phyloP scores from a whole-genome alignment of 352 stramenopile genomes.

The Pythium sukuiense region DNA sequence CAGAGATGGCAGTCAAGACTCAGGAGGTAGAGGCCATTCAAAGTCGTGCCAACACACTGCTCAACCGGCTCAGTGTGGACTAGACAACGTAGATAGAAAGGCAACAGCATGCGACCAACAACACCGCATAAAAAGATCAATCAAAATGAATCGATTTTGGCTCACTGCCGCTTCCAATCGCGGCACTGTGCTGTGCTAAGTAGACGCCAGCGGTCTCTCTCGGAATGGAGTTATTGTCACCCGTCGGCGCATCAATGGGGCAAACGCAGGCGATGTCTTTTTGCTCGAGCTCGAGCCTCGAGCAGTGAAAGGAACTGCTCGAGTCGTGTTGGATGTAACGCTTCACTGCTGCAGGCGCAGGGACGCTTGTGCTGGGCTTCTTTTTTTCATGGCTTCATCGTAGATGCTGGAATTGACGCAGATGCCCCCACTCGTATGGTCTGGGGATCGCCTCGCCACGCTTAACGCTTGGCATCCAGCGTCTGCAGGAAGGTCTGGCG shows the following conservation, averaged over 20 bases:
- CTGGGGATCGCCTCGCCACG: not conserved
- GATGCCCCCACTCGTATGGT: not conserved
- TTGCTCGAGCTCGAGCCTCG: not conserved
- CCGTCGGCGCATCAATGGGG: not conserved
- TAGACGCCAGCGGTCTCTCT: not conserved
- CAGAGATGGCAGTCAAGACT: constrained; percentile 33
- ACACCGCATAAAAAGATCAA: not conserved
- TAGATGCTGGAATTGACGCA: too few relatives aligned
- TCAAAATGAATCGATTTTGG: constrained; percentile 5
- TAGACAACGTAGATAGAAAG: not conserved
- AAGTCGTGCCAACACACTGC: not conserved
- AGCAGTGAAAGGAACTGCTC: not conserved
- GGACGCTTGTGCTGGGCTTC: not conserved
- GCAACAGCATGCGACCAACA: not conserved
- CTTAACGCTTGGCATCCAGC: constrained; percentile 31
- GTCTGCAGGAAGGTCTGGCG: constrained; percentile 56
- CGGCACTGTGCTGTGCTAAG: not conserved
- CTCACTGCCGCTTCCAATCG: not conserved
- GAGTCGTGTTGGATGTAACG: not conserved
- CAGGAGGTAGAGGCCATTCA: constrained; percentile 17
- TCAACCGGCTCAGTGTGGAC: constrained; percentile 10
- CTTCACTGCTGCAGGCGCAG: not conserved
- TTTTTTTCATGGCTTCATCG: not conserved
- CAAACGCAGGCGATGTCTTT: not conserved
- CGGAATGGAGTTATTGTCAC: not conserved